Conservation (phyloP, 225 moss, liverwort and hornwort species). For the Sphagnum contortum region DNA sequence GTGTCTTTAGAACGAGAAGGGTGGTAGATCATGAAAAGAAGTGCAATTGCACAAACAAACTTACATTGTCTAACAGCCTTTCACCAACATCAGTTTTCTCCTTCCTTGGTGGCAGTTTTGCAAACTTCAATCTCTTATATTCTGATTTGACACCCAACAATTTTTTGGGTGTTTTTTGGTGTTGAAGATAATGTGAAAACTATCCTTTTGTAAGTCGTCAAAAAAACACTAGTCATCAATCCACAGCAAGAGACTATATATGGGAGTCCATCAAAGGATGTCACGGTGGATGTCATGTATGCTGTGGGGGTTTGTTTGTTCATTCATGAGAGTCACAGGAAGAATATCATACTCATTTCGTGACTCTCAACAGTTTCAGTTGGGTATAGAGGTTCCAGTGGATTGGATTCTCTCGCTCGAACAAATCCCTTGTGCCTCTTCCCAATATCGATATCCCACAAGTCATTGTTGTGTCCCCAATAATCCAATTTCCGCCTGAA, state of each 20-base stretch:
- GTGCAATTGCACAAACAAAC: neutral
- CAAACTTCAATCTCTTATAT: constrained; percentile 74
- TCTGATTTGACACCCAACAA: constrained; percentile 18
- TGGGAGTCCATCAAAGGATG: too few species aligned
- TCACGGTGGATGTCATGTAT: too few species aligned
- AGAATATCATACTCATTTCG: constrained; percentile 47
- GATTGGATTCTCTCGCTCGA: constrained; percentile 63
- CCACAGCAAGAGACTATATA: too few species aligned
- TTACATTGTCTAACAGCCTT: constrained; percentile 70
- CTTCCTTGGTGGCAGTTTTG: constrained; percentile 38
- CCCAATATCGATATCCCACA: constrained; percentile 78
- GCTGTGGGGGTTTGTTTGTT: too few species aligned
- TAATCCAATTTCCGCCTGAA: constrained; percentile 59
- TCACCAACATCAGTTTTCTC: constrained; percentile 69
- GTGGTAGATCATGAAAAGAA: too few species aligned
- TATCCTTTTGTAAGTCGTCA: too few species aligned
- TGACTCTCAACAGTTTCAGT: constrained; percentile 66
- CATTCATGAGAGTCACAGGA: too few species aligned
- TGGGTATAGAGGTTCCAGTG: constrained; percentile 75
- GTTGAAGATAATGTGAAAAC: too few species aligned
- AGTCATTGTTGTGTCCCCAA: constrained; percentile 56
- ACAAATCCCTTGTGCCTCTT: constrained; percentile 71
- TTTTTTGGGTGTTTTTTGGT: too few species aligned
- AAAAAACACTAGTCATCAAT: too few species aligned
- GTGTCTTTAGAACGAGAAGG: too few species aligned